Conservation (phyloP, 1,284 basidiomycete species). For the Tremellales sp. region DNA sequence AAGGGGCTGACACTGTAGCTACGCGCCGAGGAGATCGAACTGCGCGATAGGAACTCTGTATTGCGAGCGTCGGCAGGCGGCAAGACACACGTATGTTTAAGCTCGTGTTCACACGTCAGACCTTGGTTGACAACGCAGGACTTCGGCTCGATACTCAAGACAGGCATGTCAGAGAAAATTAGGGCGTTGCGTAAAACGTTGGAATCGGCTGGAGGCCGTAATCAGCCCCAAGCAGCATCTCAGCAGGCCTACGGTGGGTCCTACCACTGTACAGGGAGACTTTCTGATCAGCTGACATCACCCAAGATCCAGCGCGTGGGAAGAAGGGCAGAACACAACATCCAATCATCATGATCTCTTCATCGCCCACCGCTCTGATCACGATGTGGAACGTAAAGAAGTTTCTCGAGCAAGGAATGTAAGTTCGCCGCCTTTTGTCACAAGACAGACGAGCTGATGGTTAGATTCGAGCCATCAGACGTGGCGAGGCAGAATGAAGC, state of each 20-base stretch:
- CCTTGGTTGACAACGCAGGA: constrained; percentile 19
- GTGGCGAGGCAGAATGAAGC: constrained; percentile 56
- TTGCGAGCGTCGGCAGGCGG: constrained; percentile 34
- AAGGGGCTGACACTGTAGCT: constrained; percentile 21
- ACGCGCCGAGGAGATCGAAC: constrained; percentile 39
- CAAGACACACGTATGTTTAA: constrained; percentile 39
- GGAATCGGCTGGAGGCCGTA: constrained; percentile 17
- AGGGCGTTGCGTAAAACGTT: constrained; percentile 32
- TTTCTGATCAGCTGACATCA: not conserved
- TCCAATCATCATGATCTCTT: constrained; percentile 95
- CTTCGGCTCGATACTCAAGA: constrained; percentile 37
- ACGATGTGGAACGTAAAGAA: constrained; percentile 97
- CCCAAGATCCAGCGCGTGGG: constrained; percentile 16
- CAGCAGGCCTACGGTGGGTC: not conserved
- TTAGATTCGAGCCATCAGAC: constrained; percentile 73
- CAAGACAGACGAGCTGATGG: not conserved
- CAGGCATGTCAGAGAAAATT: constrained; percentile 42
- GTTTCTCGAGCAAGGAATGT: constrained; percentile 86
- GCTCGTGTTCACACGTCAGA: no score
- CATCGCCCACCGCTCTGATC: constrained; percentile 87
- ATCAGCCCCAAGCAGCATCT: constrained; percentile 12
- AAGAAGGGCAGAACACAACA: constrained; percentile 48
- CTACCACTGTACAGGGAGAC: not conserved
- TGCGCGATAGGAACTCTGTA: constrained; percentile 41
- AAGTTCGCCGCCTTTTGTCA: constrained; percentile 37